phyloP scores from a whole-genome alignment of 805 yeast species.

The Candida yuanshanica region DNA sequence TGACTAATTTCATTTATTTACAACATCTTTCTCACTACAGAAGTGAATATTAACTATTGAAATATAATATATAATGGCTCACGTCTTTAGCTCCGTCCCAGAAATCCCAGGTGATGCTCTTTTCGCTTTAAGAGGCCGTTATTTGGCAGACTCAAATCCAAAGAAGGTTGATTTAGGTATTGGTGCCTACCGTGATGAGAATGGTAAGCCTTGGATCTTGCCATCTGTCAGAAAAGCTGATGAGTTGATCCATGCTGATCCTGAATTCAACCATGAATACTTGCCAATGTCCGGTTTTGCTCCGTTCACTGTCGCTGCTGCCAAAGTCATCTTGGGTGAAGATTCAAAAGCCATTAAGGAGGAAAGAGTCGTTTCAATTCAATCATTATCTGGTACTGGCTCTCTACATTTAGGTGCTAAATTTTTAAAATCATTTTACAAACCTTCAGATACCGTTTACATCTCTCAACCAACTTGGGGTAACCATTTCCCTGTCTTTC shows the following conservation, averaged over 20 bases:
- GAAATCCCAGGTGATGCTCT: constrained; percentile 82
- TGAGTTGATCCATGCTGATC: constrained; percentile 48
- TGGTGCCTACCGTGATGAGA: constrained; percentile 70
- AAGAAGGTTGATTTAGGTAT: constrained; percentile 82
- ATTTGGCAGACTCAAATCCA: constrained; percentile 47
- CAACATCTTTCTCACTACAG: not conserved
- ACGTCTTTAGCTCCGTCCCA: constrained; percentile 44
- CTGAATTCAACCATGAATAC: constrained; percentile 78
- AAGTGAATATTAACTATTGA: not conserved
- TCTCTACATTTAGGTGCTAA: constrained; percentile 86
- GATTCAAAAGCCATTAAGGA: constrained; percentile 47
- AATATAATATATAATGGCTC: constrained; percentile 11
- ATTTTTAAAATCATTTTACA: constrained; percentile 30
- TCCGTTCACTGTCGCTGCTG: constrained; percentile 62
- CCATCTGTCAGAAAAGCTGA: constrained; percentile 72
- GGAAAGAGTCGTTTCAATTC: constrained; percentile 53
- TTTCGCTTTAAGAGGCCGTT: constrained; percentile 73
- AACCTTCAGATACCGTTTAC: constrained; percentile 46
- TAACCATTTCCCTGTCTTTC: constrained; percentile 83
- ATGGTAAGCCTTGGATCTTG: constrained; percentile 66
- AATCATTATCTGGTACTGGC: constrained; percentile 83
- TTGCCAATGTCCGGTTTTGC: constrained; percentile 75
- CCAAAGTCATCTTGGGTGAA: constrained; percentile 65
- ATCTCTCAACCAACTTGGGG: constrained; percentile 96
- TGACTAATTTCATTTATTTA: too few species aligned